Conservation (phyloP, 805 yeast species). For the Myxozyma udenii region DNA sequence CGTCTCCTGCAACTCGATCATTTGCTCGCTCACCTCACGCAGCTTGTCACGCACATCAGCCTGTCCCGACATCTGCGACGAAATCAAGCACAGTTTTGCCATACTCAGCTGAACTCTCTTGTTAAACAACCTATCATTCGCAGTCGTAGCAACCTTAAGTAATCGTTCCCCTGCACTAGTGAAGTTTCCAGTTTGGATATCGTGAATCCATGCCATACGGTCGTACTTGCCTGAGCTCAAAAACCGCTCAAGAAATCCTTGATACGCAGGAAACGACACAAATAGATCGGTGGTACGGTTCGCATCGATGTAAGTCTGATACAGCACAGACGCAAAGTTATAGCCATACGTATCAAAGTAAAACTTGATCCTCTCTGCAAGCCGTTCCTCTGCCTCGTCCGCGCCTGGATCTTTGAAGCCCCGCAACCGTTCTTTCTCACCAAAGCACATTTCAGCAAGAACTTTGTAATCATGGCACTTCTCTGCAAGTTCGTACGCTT, state of each 20-base stretch:
- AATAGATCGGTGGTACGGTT: slow-evolving; percentile 55
- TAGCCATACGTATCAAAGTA: slow-evolving; percentile 65
- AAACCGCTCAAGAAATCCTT: slow-evolving; percentile 50
- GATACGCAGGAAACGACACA: slow-evolving; percentile 54
- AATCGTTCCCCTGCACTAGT: slow-evolving; percentile 51
- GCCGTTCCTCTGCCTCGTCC: slow-evolving; percentile 12
- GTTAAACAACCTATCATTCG: slow-evolving; percentile 46
- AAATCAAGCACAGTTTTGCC: slow-evolving; percentile 65
- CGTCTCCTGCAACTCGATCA: slow-evolving; percentile 7
- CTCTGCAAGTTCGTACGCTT: slow-evolving; percentile 63
- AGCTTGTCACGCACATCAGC: slow-evolving; percentile 2
- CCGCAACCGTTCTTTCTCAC: slow-evolving; percentile 14
- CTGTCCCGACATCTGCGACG: slow-evolving; percentile 33
- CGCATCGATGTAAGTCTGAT: slow-evolving; percentile 52
- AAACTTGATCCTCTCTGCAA: slow-evolving; percentile 31
- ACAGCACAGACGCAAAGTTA: slow-evolving; percentile 63
- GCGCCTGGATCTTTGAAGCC: slow-evolving; percentile 3
- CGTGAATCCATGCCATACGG: slow-evolving; percentile 68
- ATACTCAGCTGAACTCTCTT: slow-evolving; percentile 61
- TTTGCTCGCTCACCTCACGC: slow-evolving; percentile 1
- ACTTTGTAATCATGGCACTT: slow-evolving; percentile 63
- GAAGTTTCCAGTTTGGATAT: slow-evolving; percentile 53
- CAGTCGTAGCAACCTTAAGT: slow-evolving; percentile 42
- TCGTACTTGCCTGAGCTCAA: slow-evolving; percentile 42
- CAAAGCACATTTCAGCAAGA: slow-evolving; percentile 48